A percentile compares a stretch with the other conserved stretches of the same genome.
Evolutionary conservation across 805 yeast species (phyloP).

Genomic region (Yueomyces sp.): DNA sequence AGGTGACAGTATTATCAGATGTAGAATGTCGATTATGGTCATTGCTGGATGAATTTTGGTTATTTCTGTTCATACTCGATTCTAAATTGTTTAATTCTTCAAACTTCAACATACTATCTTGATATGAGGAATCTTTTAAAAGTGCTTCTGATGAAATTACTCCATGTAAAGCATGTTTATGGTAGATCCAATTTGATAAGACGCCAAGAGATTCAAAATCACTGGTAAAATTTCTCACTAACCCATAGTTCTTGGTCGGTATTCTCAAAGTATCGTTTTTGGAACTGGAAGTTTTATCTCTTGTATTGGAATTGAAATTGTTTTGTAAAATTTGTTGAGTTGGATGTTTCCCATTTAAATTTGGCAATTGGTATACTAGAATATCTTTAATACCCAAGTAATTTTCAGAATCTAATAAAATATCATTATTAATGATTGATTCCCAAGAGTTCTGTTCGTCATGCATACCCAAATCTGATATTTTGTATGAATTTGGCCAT

Average conservation of each 20-base stretch:
- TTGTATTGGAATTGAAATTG: not conserved
- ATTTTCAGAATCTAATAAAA: slow-evolving; percentile 17
- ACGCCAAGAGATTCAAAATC: slow-evolving; percentile 12
- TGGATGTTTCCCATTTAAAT: slow-evolving; percentile 1
- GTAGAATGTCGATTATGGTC: no score
- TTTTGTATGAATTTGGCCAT: slow-evolving; percentile 14
- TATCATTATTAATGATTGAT: slow-evolving; percentile 12
- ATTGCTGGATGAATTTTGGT: not conserved
- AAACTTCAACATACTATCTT: not conserved
- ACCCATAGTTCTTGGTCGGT: slow-evolving; percentile 14
- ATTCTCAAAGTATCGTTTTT: not conserved
- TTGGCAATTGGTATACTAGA: slow-evolving; percentile 19
- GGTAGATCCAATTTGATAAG: slow-evolving; percentile 22
- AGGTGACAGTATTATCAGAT: no score
- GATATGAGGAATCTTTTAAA: not conserved
- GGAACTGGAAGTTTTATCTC: not conserved
- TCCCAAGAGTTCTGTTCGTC: slow-evolving; percentile 14
- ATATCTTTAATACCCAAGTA: slow-evolving; percentile 20
- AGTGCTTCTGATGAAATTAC: slow-evolving; percentile 17
- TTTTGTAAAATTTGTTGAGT: not conserved
- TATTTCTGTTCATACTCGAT: not conserved
- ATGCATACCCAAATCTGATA: slow-evolving; percentile 11
- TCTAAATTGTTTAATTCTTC: not conserved
- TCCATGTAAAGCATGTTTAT: slow-evolving; percentile 16
- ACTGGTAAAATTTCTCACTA: slow-evolving; percentile 15